A percentile compares a stretch with the other conserved stretches of the same genome.
These are phyloP conservation scores for Aspergillus hancockii DNA, from an alignment of 495 filamentous ascomycete genomes.

Conservation along the genomic window DNA sequence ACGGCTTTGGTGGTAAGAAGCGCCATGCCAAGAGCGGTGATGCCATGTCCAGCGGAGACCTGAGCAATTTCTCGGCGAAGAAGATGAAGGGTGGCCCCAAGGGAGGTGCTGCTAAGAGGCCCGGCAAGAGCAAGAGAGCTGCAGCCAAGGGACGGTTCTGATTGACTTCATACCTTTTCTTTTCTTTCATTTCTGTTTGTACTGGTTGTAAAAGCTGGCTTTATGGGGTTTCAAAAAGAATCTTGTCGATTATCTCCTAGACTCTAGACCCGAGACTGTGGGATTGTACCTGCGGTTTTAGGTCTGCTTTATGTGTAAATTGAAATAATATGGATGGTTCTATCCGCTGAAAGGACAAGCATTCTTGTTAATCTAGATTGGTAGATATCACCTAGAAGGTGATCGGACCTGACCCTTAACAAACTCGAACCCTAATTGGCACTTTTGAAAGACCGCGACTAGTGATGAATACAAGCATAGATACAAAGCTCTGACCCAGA, in stretches of 20 bases:
- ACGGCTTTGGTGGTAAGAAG: conserved; percentile 95
- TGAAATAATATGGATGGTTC: conserved; percentile 9
- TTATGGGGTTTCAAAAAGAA: conserved; percentile 20
- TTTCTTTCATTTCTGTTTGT: conserved; percentile 15
- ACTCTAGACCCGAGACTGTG: neutral
- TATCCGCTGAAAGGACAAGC: neutral
- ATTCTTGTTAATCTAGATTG: neutral
- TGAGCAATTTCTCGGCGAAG: conserved; percentile 74
- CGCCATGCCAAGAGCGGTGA: conserved; percentile 83
- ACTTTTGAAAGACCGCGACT: no score
- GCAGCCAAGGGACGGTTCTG: conserved; percentile 34
- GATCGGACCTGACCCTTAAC: no score
- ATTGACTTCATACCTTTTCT: conserved; percentile 15
- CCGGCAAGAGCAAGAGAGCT: conserved; percentile 66
- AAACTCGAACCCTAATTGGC: no score
- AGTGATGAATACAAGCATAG: no score
- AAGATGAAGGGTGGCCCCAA: conserved; percentile 73
- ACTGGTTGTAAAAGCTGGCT: conserved; percentile 19
- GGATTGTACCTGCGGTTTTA: neutral
- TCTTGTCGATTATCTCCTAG: conserved; percentile 5
- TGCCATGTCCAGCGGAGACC: conserved; percentile 73
- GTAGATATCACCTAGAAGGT: no score
- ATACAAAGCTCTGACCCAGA: no score
- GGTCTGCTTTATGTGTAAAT: conserved; percentile 11
- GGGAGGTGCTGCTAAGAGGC: conserved; percentile 50